These are phyloP conservation scores for Pugionium dolabratum DNA, from an alignment of 345 rosid species.

Conservation along the genomic window DNA sequence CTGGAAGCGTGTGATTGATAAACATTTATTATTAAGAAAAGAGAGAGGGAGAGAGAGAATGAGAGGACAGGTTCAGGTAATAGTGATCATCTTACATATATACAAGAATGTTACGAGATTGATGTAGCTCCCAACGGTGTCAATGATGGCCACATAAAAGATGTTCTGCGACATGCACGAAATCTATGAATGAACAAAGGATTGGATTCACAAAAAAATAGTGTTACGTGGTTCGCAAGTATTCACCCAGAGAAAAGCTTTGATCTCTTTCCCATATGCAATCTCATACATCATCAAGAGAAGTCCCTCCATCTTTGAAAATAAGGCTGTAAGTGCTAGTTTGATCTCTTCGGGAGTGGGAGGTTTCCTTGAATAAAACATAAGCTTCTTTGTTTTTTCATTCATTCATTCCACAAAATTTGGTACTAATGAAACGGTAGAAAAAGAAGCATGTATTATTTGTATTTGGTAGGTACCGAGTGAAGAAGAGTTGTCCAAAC, in stretches of 20 bases:
- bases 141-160: slow-evolving; percentile 26
- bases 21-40: background rate
- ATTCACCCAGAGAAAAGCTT: slow-evolving; percentile 31
- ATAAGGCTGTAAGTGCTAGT: slow-evolving; percentile 14
- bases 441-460: background rate
- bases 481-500: slow-evolving; percentile 18
- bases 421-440: no score
- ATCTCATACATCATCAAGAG: slow-evolving; percentile 19
- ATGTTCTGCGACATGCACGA: slow-evolving; percentile 20
- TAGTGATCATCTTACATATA: slow-evolving; percentile 26
- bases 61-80: no score
- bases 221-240: background rate
- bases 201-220: background rate
- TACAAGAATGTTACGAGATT: slow-evolving; percentile 27
- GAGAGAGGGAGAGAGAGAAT: background rate
- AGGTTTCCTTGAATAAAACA: slow-evolving; percentile 10
- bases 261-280: slow-evolving; percentile 32
- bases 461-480: slow-evolving; percentile 20
- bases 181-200: slow-evolving; percentile 7
- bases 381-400: background rate
- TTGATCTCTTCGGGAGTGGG: slow-evolving; percentile 34
- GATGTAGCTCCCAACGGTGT: slow-evolving; percentile 29
- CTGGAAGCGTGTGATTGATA: slow-evolving; percentile 1
- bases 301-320: slow-evolving; percentile 7
- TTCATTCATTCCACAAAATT: no score